These are phyloP conservation scores for Alnus glutinosa DNA, from an alignment of 306 rosid genomes.

Conservation along the genomic window DNA sequence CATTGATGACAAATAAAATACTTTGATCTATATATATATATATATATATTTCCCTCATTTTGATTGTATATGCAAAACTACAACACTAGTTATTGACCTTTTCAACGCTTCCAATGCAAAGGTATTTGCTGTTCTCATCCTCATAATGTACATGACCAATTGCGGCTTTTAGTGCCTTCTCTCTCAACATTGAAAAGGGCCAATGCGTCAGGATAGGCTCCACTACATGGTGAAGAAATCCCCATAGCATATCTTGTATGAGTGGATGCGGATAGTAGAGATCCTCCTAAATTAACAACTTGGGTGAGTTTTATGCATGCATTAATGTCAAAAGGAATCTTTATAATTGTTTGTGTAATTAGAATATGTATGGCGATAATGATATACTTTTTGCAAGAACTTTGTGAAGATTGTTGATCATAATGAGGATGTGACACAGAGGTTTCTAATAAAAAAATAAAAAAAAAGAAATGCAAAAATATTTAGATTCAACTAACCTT, in stretches of 20 bases:
- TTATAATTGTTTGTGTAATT: too few species aligned
- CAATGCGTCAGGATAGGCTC: constrained; percentile 56
- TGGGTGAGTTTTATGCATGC: neutral
- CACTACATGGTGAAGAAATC: constrained; percentile 51
- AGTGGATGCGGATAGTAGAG: constrained; percentile 63
- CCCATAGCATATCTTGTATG: constrained; percentile 67
- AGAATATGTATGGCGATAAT: too few species aligned
- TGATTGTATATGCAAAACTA: too few species aligned
- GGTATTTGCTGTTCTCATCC: constrained; percentile 57
- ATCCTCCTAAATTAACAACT: constrained; percentile 52
- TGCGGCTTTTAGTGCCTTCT: constrained; percentile 49
- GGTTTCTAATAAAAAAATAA: too few species aligned
- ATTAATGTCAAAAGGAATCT: neutral
- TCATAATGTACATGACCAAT: constrained; percentile 58
- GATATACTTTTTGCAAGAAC: too few species aligned
- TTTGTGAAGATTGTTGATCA: neutral
- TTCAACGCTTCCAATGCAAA: constrained; percentile 65
- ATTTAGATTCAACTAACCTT: constrained; percentile 27
- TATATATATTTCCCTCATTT: too few species aligned
- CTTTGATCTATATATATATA: too few species aligned
- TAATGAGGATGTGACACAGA: neutral
- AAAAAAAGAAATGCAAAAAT: too few species aligned
- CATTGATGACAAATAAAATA: neutral
- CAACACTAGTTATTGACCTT: constrained; percentile 34
- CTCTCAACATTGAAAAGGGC: constrained; percentile 57